Base-by-base conservation (phyloP, 2,329 filamentous ascomycete genomes). In the Arthrinium phaeospermum region DNA sequence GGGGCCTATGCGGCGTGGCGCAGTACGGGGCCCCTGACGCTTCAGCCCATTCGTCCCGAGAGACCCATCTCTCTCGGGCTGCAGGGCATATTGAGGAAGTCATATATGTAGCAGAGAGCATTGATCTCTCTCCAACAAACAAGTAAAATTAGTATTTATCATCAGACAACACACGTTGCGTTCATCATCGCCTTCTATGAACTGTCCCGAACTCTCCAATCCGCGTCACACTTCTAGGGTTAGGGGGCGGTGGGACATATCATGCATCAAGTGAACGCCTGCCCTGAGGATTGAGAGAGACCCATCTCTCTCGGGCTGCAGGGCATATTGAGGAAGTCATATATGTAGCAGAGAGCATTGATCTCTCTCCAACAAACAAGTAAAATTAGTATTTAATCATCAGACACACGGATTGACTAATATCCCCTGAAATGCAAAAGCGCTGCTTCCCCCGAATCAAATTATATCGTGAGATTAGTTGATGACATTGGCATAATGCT, bases 301-400 rank as follows among this genome's bases (percentile, higher is more conserved):
- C 57, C 57, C 22, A 41, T 64, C 57, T 64, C 57, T 10, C 34
- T 64, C 1, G 57, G 57, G 19, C 6, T 64, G 19, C 57, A 64
- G 57, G 57, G 57, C 8, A 64, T 64, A 64, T 24, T 64, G 34
- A 64, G 13, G 34, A 64, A 64, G 34, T 64, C 57, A 12, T 64
- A 64, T 14, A 41, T 64, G n/a, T 64, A 64, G 34, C 7, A 61
- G 30, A n/a, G n/a, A 61, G 53, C 10, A 12, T 34, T 19, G 10
- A 34, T 19, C 57, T 64, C 19, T 57, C 4, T 41, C 34, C 30
- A 19, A 64, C 19, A 14, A 61, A 41, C 19, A 13, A 64, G 57
- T 64, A 64, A 41, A 64, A 64, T 41, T 64, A 64, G 30, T 41
- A 64, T 64, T 22, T 64, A n/a, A 64, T 61, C 30, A 37, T 61